Evolutionary conservation across 345 rosid genomes (phyloP).

Genomic region (Clarkia xantiana): DNA sequence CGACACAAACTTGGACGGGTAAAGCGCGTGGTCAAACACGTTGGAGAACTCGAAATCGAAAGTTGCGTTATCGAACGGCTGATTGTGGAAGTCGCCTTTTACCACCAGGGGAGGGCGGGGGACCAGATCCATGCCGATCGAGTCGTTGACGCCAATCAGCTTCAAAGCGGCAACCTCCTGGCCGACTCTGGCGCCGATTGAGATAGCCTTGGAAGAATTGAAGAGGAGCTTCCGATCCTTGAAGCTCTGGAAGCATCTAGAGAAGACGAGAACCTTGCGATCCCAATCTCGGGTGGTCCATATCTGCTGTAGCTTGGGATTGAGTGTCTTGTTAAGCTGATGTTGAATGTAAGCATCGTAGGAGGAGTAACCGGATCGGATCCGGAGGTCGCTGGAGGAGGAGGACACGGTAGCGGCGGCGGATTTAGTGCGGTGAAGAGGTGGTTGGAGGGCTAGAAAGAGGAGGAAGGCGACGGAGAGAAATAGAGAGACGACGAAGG

Average conservation of each 20-base stretch:
- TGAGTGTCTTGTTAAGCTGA: conserved; percentile 85
- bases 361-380: conserved; percentile 61
- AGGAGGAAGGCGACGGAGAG: conserved; percentile 4
- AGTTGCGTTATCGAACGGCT: conserved; percentile 58
- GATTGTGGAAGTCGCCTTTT: conserved; percentile 65
- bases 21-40: conserved; percentile 88
- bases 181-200: conserved; percentile 80
- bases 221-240: conserved; percentile 24
- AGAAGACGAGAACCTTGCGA: conserved; percentile 59
- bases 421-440: conserved; percentile 8
- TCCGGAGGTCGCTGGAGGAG: conserved; percentile 25
- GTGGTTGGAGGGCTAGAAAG: conserved; percentile 4
- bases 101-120: conserved; percentile 67
- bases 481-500: conserved; percentile 9
- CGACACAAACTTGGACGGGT: conserved; percentile 52
- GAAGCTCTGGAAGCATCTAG: conserved; percentile 35
- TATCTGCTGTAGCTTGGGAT: conserved; percentile 56
- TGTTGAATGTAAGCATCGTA: conserved; percentile 77
- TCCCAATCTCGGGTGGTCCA: conserved; percentile 96
- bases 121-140: conserved; percentile 79
- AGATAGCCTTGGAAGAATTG: conserved; percentile 47
- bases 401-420: conserved; percentile 5
- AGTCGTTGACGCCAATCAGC: conserved; percentile 47
- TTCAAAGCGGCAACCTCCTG: conserved; percentile 77
- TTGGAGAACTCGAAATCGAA: conserved; percentile 86